Percentiles rank a stretch among this genome's conserved stretches.
These are phyloP conservation scores for Trichoderma brevicompactum DNA, from an alignment of 2,329 filamentous ascomycete species.

Conservation along the genomic window DNA sequence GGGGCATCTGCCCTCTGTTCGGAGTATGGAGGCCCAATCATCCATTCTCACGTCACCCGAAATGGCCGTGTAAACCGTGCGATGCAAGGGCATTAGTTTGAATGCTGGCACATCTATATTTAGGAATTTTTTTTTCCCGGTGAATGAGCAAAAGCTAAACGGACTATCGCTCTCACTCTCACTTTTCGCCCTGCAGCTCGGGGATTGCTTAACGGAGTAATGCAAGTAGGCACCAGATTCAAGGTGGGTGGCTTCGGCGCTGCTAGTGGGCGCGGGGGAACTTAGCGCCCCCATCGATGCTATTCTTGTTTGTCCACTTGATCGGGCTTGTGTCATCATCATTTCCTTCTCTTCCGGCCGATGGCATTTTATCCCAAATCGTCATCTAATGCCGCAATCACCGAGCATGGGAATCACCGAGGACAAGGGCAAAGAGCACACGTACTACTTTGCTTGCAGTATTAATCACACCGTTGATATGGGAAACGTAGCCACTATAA, in stretches of 20 bases:
- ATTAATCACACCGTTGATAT: background rate
- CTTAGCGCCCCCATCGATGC: constrained; percentile 13
- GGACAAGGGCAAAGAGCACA: background rate
- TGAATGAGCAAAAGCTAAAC: no score
- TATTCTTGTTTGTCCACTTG: constrained; percentile 9
- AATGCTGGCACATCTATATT: background rate
- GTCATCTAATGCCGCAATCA: background rate
- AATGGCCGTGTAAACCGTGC: background rate
- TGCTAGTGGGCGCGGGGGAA: constrained; percentile 12
- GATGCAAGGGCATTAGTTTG: no score
- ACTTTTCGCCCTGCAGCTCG: background rate
- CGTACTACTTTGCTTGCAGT: background rate
- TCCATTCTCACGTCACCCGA: background rate
- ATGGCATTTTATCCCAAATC: background rate
- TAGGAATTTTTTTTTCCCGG: background rate
- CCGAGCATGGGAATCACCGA: background rate
- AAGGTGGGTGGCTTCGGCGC: constrained; percentile 1
- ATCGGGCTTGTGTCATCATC: background rate
- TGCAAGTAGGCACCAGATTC: constrained; percentile 5
- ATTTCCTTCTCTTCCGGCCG: background rate
- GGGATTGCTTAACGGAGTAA: background rate
- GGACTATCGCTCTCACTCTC: no score
- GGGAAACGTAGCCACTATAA: background rate
- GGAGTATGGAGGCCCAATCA: background rate
- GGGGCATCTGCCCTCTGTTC: background rate